Evolutionary conservation across 139 green algal species (phyloP), one percentile per base, ranked within the genome.

Genomic region (Closterium sp.): DNA sequence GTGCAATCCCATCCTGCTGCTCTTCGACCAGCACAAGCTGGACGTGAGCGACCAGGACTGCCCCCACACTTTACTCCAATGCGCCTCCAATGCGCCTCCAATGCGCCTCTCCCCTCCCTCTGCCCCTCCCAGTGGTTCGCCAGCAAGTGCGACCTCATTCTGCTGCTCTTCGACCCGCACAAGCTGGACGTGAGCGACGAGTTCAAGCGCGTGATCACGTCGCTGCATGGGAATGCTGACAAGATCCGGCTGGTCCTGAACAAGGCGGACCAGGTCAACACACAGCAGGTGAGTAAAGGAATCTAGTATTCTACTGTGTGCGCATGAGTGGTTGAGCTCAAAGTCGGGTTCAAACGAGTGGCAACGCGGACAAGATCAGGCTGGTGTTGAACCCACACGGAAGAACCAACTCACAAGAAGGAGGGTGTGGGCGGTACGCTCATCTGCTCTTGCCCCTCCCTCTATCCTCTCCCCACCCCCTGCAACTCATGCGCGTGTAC

Each of bases 401-500:
- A n/a, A n/a, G n/a, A n/a, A n/a, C n/a, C n/a, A n/a, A n/a, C n/a
- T n/a, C n/a, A n/a, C n/a, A n/a, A n/a, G n/a, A n/a, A n/a, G n/a
- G n/a, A n/a, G n/a, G n/a, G n/a, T n/a, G n/a, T n/a, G n/a, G n/a
- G n/a, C n/a, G n/a, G n/a, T n/a, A n/a, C n/a, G n/a, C n/a, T n/a
- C n/a, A n/a, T n/a, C n/a, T 69, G 43, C 43, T 25, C 43, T 28
- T 76, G 55, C 55, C 55, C 25, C 7, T 76, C 25, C 16, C 12
- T 1, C 55, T 76, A 10, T 28, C 12, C 12, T 76, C 55, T 19
- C 12, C 55, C 12, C 55, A 25, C 55, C 10, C 84, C 31, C 98
- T 95, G n/a, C 97, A 99, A 96, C 95, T 99, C 86, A 99, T 99
- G 98, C 95, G 97, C 19, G 98, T 99, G 89, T 99, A 99, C 94